Evolutionary conservation across 2,329 filamentous ascomycete genomes (phyloP), one percentile per base, ranked within the genome.

Genomic region (Fusarium pilosicola): DNA sequence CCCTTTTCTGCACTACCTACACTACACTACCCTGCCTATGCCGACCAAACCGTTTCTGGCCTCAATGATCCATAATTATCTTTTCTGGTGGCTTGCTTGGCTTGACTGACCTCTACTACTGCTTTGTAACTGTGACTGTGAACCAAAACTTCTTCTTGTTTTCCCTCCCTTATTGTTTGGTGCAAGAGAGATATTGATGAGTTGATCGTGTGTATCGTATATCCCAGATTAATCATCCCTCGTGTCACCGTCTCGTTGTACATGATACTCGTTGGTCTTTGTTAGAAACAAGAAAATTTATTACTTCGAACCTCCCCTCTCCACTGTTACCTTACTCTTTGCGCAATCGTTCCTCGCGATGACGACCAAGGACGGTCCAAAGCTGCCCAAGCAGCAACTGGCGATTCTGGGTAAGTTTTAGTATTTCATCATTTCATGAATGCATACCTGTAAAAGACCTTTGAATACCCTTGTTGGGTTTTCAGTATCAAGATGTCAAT

Each of bases 331-430:
- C 42, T 52, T 65, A 28, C 39, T 48, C 36, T 56, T 41, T 60
- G 52, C 72, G 62, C 62, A 51, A 55, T 64, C 63, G 39, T 59
- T 55, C 65, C 65, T 70, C 36, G 54, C 57, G n/a, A 79, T 79
- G 77, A 62, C 73, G 48, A 73, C 69, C 57, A 76, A 76, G 32
- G 55, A 70, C 55, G 82, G 81, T 72, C 88, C 90, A 32, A 93
- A 91, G 85, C 87, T 96, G 86, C 94, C 94, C 2, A 86, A 89
- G 46, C 89, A 91, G 87, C 94, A 97, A 84, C 86, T 97, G 79
- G 85, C 90, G 48, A 95, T 97, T 79, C 84, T 97, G 73, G 91
- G 93, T 95, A 87, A 86, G 88, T 41, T n/a, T 38, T n/a, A 10
- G 30, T 36, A n/a, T 28, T 59, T 71, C 39, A 42, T 62, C 13